Conservation (phyloP, 768 basidiomycete species). For the Boletus sp. region DNA sequence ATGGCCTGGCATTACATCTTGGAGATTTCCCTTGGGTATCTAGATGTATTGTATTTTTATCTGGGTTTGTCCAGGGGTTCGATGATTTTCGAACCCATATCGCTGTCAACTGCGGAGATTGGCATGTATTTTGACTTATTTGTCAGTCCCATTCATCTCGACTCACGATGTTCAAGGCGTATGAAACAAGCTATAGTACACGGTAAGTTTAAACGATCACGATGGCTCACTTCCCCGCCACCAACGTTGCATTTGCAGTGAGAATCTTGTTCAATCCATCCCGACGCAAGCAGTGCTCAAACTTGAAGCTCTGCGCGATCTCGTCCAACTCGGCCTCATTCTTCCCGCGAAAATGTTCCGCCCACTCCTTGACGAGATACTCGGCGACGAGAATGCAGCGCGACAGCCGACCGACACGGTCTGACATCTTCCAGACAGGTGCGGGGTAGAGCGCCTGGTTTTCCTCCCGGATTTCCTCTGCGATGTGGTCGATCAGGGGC, state of each 20-base stretch:
- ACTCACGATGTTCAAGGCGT: background rate
- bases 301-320: conserved; percentile 74
- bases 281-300: conserved; percentile 65
- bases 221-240: background rate
- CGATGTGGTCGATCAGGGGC: conserved; percentile 63
- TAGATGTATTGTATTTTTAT: background rate
- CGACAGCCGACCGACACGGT: conserved; percentile 56
- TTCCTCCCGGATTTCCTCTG: conserved; percentile 49
- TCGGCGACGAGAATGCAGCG: conserved; percentile 70
- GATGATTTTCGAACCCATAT: no score
- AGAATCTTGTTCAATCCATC: conserved; percentile 62
- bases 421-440: conserved; percentile 61
- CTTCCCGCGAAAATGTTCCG: conserved; percentile 63
- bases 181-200: background rate
- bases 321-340: conserved; percentile 61
- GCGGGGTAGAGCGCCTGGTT: conserved; percentile 58
- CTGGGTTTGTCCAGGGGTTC: background rate
- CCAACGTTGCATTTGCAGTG: conserved; percentile 38
- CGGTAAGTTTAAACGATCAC: background rate
- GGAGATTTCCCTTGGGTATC: background rate
- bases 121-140: background rate
- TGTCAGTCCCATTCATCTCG: background rate
- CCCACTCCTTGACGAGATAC: conserved; percentile 72
- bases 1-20: background rate
- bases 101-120: background rate